These are phyloP conservation scores for Biscogniauxia marginata DNA, from an alignment of 2,329 filamentous ascomycete genomes.

Conservation along the genomic window DNA sequence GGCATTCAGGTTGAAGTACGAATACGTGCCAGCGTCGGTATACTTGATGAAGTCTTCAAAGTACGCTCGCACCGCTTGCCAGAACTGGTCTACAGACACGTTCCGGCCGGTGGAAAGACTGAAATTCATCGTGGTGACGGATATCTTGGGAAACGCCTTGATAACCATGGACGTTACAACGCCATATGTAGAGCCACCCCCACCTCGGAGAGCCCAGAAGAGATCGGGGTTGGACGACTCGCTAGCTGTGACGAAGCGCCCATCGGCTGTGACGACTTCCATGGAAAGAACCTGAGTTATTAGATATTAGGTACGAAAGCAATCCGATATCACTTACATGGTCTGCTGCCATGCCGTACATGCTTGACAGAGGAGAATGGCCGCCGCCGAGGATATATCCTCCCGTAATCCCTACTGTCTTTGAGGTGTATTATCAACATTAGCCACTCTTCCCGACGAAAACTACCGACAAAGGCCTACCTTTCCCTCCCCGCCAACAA, in stretches of 20 bases:
- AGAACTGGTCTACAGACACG: conserved; percentile 33
- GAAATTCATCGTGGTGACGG: conserved; percentile 31
- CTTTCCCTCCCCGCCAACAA: conserved; percentile 26
- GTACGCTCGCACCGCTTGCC: conserved; percentile 30
- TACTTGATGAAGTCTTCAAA: conserved; percentile 33
- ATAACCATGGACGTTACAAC: conserved; percentile 43
- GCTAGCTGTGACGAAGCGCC: conserved; percentile 43
- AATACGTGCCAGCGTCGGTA: conserved; percentile 35
- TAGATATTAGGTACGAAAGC: neutral
- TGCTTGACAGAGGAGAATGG: conserved; percentile 50
- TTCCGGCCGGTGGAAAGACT: conserved; percentile 20
- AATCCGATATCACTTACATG: conserved; percentile 29
- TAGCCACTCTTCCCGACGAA: neutral
- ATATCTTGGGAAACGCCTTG: conserved; percentile 33
- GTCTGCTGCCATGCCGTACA: conserved; percentile 51
- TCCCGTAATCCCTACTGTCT: conserved; percentile 51
- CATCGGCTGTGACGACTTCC: conserved; percentile 49
- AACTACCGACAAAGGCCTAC: conserved; percentile 8
- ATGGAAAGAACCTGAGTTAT: conserved; percentile 41
- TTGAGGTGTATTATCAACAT: neutral
- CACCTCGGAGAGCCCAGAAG: conserved; percentile 52
- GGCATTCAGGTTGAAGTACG: conserved; percentile 30
- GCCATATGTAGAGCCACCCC: conserved; percentile 44
- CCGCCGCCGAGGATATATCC: conserved; percentile 51
- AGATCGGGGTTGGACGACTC: conserved; percentile 45